Conservation (phyloP, 2,329 filamentous ascomycete species). For the Akanthomyces dipterigenus region DNA sequence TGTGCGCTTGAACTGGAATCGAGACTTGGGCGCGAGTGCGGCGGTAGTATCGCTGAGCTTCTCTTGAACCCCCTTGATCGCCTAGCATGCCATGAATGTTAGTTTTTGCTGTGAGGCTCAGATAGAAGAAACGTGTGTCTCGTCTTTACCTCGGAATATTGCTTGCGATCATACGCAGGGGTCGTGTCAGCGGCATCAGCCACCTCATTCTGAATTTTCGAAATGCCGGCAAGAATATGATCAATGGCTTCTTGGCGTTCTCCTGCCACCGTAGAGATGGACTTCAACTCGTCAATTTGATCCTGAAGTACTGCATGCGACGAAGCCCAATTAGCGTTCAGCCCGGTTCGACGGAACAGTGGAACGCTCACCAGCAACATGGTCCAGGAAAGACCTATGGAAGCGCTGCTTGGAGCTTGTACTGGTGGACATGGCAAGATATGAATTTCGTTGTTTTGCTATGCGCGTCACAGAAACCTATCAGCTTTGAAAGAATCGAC, state of each 20-base stretch:
- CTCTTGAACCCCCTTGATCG: conserved; percentile 74
- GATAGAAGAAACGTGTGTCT: too few species aligned
- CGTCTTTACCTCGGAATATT: conserved; percentile 64
- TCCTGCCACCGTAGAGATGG: conserved; percentile 54
- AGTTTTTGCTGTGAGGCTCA: background rate
- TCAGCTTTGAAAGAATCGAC: background rate
- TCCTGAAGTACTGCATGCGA: conserved; percentile 61
- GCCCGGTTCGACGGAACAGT: background rate
- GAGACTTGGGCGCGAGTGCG: conserved; percentile 64
- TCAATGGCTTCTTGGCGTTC: conserved; percentile 78
- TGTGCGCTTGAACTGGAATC: conserved; percentile 68
- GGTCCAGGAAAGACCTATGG: conserved; percentile 74
- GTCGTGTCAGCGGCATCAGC: conserved; percentile 76
- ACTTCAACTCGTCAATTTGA: conserved; percentile 62
- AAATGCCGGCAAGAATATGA: conserved; percentile 71
- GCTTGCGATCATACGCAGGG: conserved; percentile 82
- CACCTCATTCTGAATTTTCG: conserved; percentile 74
- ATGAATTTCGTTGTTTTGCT: background rate
- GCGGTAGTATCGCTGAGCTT: conserved; percentile 66
- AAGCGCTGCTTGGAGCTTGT: conserved; percentile 62
- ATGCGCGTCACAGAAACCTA: background rate
- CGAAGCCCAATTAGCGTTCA: background rate
- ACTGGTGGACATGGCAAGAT: conserved; percentile 21
- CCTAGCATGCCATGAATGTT: conserved; percentile 33
- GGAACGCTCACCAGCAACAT: conserved; percentile 56